Percentiles rank a stretch among this genome's conserved stretches.
phyloP scores from a whole-genome alignment of 805 yeast species.

The Yarrowia sp. region DNA sequence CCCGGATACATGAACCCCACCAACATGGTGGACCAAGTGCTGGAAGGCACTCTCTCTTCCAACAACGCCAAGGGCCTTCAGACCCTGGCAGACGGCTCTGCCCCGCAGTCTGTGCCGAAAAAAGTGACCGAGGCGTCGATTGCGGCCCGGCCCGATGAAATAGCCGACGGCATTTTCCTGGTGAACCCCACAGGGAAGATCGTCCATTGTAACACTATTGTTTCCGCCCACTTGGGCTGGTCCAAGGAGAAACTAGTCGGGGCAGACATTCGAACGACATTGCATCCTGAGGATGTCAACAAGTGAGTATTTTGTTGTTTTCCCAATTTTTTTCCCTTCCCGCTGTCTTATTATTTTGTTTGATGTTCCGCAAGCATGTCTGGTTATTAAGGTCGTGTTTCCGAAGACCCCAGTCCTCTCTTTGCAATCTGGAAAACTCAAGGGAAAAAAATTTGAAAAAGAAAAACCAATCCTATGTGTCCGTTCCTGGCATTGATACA shows the following conservation, averaged over 20 bases:
- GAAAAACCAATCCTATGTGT: background rate
- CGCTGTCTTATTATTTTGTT: background rate
- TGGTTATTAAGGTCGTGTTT: background rate
- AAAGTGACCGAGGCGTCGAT: background rate
- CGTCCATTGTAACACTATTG: conserved; percentile 21
- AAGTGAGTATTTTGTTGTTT: conserved; percentile 18
- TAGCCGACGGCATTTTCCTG: conserved; percentile 16
- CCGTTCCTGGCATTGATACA: conserved; percentile 1
- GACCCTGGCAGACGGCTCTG: background rate
- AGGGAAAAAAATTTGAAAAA: background rate
- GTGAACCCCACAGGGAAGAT: conserved; percentile 29
- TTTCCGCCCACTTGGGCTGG: conserved; percentile 17
- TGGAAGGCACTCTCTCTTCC: conserved; percentile 4
- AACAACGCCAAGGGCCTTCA: background rate
- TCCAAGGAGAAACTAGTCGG: conserved; percentile 27
- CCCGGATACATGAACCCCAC: conserved; percentile 27
- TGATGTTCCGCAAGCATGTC: conserved; percentile 25
- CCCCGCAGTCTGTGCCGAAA: background rate
- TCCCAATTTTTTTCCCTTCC: no score
- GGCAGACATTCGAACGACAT: conserved; percentile 12
- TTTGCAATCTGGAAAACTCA: background rate
- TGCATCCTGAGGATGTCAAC: conserved; percentile 31
- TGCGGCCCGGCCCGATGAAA: conserved; percentile 7
- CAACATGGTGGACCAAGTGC: conserved; percentile 26
- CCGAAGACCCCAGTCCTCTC: conserved; percentile 18